Evolutionary conservation across 352 stramenopile genomes (phyloP).

Genomic region (Halophytophthora batemanensis): DNA sequence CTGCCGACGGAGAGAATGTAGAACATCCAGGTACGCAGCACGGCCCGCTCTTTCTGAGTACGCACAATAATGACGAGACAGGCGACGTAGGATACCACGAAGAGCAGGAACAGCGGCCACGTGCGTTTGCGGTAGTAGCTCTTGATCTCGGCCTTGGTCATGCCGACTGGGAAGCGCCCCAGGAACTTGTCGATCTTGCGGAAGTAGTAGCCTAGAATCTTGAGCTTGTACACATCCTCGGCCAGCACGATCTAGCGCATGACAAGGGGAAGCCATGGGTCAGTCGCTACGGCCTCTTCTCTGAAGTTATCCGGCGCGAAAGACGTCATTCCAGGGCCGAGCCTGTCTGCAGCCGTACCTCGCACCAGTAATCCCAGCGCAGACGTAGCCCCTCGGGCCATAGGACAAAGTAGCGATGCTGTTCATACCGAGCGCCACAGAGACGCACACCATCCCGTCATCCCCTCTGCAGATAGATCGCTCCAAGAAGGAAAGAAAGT

Average conservation of each 20-base stretch:
- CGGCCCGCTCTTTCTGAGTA: constrained; percentile 26
- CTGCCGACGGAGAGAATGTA: constrained; percentile 58
- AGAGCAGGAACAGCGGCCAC: constrained; percentile 41
- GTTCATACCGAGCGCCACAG: constrained; percentile 7
- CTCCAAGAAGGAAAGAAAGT: no score
- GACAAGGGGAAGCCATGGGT: no score
- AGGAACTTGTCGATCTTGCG: constrained; percentile 79
- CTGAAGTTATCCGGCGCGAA: no score
- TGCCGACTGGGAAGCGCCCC: constrained; percentile 45
- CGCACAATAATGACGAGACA: constrained; percentile 41
- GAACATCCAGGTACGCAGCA: constrained; percentile 46
- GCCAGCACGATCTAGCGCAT: constrained; percentile 57
- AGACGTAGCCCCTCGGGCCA: constrained; percentile 70
- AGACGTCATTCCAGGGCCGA: no score
- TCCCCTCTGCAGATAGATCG: not conserved
- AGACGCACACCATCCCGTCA: not conserved
- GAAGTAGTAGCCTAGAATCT: constrained; percentile 83
- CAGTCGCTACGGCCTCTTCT: no score
- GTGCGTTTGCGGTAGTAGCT: constrained; percentile 49
- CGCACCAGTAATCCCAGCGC: constrained; percentile 69
- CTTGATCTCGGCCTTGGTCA: constrained; percentile 47
- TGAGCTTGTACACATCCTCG: constrained; percentile 69
- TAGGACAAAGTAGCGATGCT: constrained; percentile 70
- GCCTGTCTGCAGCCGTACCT: constrained; percentile 30
- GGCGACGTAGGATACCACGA: constrained; percentile 36